phyloP scores from a whole-genome alignment of 176 grass and related monocot species.

The Hordeum vulgare region DNA sequence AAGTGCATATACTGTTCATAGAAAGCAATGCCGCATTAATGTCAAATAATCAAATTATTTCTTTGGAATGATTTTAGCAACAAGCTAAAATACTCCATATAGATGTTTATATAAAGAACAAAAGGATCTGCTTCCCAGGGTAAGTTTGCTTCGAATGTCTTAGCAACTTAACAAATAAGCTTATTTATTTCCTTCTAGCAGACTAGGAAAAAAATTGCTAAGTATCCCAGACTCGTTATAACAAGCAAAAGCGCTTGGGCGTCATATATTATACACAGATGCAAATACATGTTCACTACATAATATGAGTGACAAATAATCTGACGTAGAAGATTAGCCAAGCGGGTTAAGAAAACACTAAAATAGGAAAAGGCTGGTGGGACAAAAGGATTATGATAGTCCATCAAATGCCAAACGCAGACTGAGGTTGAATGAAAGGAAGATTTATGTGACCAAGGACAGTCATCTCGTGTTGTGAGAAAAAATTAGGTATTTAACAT shows the following conservation, averaged over 20 bases:
- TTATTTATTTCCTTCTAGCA: no score
- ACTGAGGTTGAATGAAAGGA: no score
- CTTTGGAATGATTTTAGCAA: background rate
- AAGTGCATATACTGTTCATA: conserved; percentile 80
- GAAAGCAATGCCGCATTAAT: background rate
- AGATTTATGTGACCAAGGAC: no score
- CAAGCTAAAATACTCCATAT: no score
- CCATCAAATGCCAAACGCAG: no score
- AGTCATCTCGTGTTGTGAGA: background rate
- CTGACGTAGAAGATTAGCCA: background rate
- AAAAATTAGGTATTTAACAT: background rate
- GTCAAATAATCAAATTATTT: conserved; percentile 20
- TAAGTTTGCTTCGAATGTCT: no score
- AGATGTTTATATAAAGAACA: no score
- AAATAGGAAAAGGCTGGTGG: background rate
- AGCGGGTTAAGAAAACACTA: no score
- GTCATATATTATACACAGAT: background rate
- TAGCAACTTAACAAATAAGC: no score
- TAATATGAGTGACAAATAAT: background rate
- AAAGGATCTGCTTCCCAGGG: no score
- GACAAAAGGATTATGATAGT: background rate
- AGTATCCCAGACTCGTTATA: background rate
- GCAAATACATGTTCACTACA: background rate
- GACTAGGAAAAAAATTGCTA: no score
- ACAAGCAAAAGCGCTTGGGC: background rate